These are phyloP conservation scores for Hondaea fermentalgiana DNA, from an alignment of 108 stramenopile genomes.

Conservation along the genomic window DNA sequence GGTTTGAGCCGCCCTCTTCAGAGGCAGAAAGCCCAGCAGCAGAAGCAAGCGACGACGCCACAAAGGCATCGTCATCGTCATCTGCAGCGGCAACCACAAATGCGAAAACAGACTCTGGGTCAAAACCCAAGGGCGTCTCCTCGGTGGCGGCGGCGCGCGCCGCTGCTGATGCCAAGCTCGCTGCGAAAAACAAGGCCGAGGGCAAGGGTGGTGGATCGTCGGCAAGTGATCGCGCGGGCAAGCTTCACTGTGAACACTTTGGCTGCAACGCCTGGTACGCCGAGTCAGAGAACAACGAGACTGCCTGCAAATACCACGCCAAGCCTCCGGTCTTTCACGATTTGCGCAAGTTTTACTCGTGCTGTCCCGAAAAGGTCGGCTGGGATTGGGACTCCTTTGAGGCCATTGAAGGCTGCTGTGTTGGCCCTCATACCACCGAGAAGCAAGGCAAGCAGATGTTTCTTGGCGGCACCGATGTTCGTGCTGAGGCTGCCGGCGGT, in stretches of 20 bases:
- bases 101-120: too few species aligned
- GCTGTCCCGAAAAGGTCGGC: conserved; percentile 59
- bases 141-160: neutral
- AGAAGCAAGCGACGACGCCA: neutral
- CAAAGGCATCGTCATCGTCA: neutral
- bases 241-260: conserved; percentile 40
- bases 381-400: conserved; percentile 36
- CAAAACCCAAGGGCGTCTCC: neutral
- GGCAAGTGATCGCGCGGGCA: neutral
- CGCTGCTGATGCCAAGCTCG: neutral
- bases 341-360: conserved; percentile 91
- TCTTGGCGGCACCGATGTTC: neutral
- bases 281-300: conserved; percentile 13
- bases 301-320: conserved; percentile 70
- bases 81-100: neutral
- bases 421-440: neutral
- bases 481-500: neutral
- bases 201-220: neutral
- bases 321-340: conserved; percentile 94
- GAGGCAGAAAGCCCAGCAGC: neutral
- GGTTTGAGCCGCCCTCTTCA: neutral
- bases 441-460: neutral
- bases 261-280: conserved; percentile 60
- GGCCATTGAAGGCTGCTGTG: conserved; percentile 6
- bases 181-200: neutral